These are phyloP conservation scores for Acanthochlamys bracteata DNA, from an alignment of 106 monocot species.

Conservation along the genomic window DNA sequence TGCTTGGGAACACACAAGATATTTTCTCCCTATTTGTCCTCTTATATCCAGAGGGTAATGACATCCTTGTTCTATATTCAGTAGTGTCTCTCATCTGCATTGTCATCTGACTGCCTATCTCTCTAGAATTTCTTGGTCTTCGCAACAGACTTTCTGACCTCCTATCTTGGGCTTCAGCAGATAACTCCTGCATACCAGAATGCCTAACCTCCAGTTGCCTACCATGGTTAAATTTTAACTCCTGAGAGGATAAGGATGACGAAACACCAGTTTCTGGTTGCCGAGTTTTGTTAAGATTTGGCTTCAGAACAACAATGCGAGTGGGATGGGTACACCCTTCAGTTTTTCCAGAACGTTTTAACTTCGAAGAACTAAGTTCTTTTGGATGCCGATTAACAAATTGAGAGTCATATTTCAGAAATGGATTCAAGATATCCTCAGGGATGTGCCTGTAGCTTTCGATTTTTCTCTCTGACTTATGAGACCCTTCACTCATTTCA, in stretches of 20 bases:
- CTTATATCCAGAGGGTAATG: neutral
- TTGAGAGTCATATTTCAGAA: slow-evolving; percentile 17
- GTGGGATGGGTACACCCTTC: slow-evolving; percentile 15
- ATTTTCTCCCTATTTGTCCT: slow-evolving; percentile 11
- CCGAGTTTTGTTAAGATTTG: slow-evolving; percentile 32
- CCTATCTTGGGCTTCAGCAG: slow-evolving; percentile 20
- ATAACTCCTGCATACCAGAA: slow-evolving; percentile 14
- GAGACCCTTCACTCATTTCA: slow-evolving; percentile 8
- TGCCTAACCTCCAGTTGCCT: slow-evolving; percentile 12
- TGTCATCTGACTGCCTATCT: slow-evolving; percentile 43
- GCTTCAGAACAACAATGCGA: slow-evolving; percentile 72
- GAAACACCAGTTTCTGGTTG: slow-evolving; percentile 16
- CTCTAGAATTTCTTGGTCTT: slow-evolving; percentile 24
- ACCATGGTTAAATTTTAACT: slow-evolving; percentile 6
- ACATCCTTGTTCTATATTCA: slow-evolving; percentile 9
- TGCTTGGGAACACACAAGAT: slow-evolving; percentile 4
- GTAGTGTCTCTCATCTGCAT: slow-evolving; percentile 23
- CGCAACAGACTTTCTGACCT: slow-evolving; percentile 12
- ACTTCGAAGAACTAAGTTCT: slow-evolving; percentile 25
- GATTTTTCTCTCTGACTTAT: slow-evolving; percentile 12
- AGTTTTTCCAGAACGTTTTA: slow-evolving; percentile 14
- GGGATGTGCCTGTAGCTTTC: slow-evolving; percentile 5
- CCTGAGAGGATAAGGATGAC: slow-evolving; percentile 12
- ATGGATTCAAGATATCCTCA: slow-evolving; percentile 3
- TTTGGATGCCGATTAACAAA: slow-evolving; percentile 11